phyloP scores from a whole-genome alignment of 2,329 filamentous ascomycete genomes.

The Fusarium setosum region DNA sequence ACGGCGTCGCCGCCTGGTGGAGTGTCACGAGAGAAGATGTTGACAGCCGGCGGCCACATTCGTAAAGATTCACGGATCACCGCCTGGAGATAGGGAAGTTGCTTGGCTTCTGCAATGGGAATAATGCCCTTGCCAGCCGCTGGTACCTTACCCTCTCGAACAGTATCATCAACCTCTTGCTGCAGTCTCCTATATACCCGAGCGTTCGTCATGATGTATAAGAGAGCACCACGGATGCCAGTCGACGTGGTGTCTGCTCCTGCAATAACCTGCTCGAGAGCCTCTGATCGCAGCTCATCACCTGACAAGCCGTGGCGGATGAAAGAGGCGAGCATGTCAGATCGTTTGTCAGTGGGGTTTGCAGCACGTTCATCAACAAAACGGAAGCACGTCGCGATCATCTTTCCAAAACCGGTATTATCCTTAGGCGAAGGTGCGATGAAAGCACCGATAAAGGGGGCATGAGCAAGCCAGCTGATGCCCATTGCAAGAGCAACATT shows the following conservation, averaged over 20 bases:
- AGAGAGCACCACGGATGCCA: conserved; percentile 57
- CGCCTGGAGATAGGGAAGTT: conserved; percentile 61
- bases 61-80: conserved; percentile 62
- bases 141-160: conserved; percentile 50
- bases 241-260: conserved; percentile 53
- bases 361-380: conserved; percentile 42
- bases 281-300: conserved; percentile 48
- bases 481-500: conserved; percentile 43
- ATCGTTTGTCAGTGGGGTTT: conserved; percentile 39
- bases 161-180: conserved; percentile 59
- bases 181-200: conserved; percentile 58
- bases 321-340: conserved; percentile 56
- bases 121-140: conserved; percentile 24
- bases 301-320: conserved; percentile 51
- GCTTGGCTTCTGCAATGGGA: conserved; percentile 48
- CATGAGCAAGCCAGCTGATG: conserved; percentile 44
- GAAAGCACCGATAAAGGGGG: conserved; percentile 41
- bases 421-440: conserved; percentile 44
- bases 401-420: conserved; percentile 48
- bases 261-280: conserved; percentile 49
- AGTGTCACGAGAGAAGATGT: conserved; percentile 48
- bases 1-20: conserved; percentile 42
- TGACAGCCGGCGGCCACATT: conserved; percentile 56
- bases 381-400: conserved; percentile 46
- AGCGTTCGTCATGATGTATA: conserved; percentile 63